A percentile compares a stretch with the other conserved stretches of the same genome.
Evolutionary conservation across 2,329 filamentous ascomycete species (phyloP).

Genomic region (Calonectria multiphialidica): DNA sequence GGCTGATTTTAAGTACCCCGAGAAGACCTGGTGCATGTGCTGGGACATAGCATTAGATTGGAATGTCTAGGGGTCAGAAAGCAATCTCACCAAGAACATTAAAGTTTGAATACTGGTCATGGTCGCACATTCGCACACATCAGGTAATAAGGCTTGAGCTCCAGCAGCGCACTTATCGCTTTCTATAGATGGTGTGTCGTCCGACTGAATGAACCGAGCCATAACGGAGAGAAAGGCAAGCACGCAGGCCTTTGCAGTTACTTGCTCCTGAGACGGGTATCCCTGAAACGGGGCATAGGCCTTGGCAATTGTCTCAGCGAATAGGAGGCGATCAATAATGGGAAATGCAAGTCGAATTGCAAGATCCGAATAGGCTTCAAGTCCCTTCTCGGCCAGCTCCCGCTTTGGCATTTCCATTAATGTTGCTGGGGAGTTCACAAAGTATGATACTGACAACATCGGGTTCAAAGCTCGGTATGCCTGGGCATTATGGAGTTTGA

Average conservation of each 20-base stretch:
- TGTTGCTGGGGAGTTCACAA: neutral
- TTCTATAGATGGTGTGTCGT: neutral
- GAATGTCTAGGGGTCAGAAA: accelerated
- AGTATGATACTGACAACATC: neutral
- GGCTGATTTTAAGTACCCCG: neutral
- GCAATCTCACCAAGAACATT: neutral
- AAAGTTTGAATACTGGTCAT: neutral
- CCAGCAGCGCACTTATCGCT: neutral
- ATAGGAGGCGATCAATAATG: neutral
- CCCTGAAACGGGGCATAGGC: neutral
- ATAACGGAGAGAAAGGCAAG: neutral
- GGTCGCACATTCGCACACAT: neutral
- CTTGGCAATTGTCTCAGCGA: neutral
- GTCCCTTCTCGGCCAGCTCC: neutral
- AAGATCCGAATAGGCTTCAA: neutral
- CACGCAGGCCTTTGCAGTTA: neutral
- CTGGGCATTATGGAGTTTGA: neutral
- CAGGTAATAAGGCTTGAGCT: neutral
- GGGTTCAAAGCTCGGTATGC: neutral
- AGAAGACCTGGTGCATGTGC: neutral
- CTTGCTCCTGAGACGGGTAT: neutral
- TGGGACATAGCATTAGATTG: neutral
- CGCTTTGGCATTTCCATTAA: neutral
- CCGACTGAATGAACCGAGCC: neutral
- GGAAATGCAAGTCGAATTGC: neutral